Base-by-base conservation (phyloP, 192 early-diverging fungal genomes). In the Helicostylum pulchrum region DNA sequence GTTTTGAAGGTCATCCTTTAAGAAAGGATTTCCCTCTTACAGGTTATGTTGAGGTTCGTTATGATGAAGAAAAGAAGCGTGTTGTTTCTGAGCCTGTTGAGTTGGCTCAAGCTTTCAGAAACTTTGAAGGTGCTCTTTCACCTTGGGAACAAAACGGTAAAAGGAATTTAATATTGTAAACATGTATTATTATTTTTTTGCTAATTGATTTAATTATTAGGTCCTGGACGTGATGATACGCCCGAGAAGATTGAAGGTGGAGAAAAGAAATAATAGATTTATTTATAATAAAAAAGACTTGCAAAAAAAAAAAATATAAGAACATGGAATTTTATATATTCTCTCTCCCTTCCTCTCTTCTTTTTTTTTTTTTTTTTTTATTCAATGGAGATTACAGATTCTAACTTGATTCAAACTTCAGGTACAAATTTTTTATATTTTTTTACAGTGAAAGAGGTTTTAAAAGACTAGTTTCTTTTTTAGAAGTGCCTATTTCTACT, bases 21-120 rank as follows among this genome's bases (percentile, higher is more conserved):
- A 82, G 97, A 64, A 99, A 99, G 84, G 97, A 99, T 67, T 99
- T 99, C 82, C 97, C 97, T 51, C 81, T 99, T 46, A 95, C 93
- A 39, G 95, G 97, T n/a, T 99, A 97, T 72, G 95, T 97, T 8
- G 97, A 97, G 80, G 94, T 97, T 36, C 81, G 97, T 56, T 99
- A 97, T 74, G 97, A 99, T 74, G 97, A 99, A 62, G 93, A 95
- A 74, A 92, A 93, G 83, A 99, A 99, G 85, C 82, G 97, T 46
- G 94, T 99, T 14, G 89, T 99, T 46, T 86, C 92, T 31, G 97
- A 99, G 70, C 95, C 95, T 21, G 82, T 99, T 53, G 95, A 99
- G 76, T 80, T 99, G 58, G 85, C 94, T 1, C 97, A 99, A 82
- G 88, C 92, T 23, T 94, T 97, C 84, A 83, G 97, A 64, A 90